Conservation (phyloP, 2,329 filamentous ascomycete species). For the Colletotrichum sp. region DNA sequence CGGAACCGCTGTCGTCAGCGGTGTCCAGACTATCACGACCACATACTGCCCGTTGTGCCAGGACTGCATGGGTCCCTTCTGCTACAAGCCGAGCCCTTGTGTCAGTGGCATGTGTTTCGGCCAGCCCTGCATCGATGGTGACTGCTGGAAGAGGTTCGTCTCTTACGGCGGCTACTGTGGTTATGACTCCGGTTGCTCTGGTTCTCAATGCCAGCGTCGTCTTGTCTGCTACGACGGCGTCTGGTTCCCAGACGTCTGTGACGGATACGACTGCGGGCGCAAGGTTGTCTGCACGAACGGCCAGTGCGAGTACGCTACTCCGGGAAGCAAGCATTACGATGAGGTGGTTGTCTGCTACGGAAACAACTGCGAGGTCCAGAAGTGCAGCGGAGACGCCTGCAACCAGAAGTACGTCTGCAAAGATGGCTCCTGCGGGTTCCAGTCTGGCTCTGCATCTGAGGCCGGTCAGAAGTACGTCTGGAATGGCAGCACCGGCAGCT, state of each 20-base stretch:
- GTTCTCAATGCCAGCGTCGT: constrained; percentile 14
- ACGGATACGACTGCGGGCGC: neutral
- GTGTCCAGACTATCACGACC: neutral
- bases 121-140: constrained; percentile 22
- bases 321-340: neutral
- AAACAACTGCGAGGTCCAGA: constrained; percentile 27
- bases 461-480: constrained; percentile 26
- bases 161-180: constrained; percentile 38
- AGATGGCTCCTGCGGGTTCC: constrained; percentile 27
- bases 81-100: neutral
- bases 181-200: constrained; percentile 30
- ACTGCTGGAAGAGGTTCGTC: constrained; percentile 31
- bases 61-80: neutral
- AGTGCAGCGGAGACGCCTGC: constrained; percentile 35
- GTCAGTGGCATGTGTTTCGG: neutral
- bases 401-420: constrained; percentile 25
- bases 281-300: neutral
- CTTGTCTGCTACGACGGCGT: constrained; percentile 18
- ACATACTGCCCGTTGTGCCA: neutral
- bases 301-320: neutral
- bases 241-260: neutral
- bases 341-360: neutral
- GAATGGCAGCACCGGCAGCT: neutral
- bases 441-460: constrained; percentile 24
- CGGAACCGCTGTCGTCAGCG: neutral